Evolutionary conservation across 2,329 filamentous ascomycete genomes (phyloP), one percentile per base, ranked within the genome.

Genomic region (Alternaria viburni): DNA sequence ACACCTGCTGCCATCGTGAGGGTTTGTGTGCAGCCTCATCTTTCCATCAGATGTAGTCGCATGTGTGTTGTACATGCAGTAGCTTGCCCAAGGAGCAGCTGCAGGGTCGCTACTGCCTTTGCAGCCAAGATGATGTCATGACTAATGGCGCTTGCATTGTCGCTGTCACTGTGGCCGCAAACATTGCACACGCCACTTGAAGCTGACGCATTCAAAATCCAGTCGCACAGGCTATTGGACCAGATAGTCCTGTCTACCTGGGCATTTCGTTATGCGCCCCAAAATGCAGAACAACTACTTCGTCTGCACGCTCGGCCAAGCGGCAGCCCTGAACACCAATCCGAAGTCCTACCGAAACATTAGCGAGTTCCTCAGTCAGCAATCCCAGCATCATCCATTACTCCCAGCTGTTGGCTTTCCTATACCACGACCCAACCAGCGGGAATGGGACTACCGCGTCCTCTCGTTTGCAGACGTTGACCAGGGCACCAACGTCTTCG

Each of bases 241-340:
- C 15, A 32, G 17, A 26, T 26, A 23, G 13, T 49, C 21, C 43
- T 21, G 13, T 21, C n/a, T 23, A 25, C 21, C 43, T 36, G n/a
- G 15, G 12, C 23, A 23, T 32, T 17, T 36, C 21, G 26, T 32
- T n/a, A 54, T 12, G 28, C 28, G 17, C 44, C 25, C 32, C 52
- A 21, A 49, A 15, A 77, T 77, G 75, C 68, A 72, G 21, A 67
- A 69, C 54, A 88, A 85, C 61, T 89, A 89, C 74, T 90, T 90
- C 70, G 84, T 84, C 4, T 90, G 88, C 73, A 89, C 87, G 0
- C 81, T 90, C 3, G 88, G 86, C 1, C 83, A 89, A 71, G 86
- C 87, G 11, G 77, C 80, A 1, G 64, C 66, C 2, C 66, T 84
- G 17, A 81, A 78, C 17, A 63, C 71, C 4, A 65, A 71, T 10